Evolutionary conservation across 2,329 filamentous ascomycete genomes (phyloP).

Genomic region (Trichothecium sympodiale): DNA sequence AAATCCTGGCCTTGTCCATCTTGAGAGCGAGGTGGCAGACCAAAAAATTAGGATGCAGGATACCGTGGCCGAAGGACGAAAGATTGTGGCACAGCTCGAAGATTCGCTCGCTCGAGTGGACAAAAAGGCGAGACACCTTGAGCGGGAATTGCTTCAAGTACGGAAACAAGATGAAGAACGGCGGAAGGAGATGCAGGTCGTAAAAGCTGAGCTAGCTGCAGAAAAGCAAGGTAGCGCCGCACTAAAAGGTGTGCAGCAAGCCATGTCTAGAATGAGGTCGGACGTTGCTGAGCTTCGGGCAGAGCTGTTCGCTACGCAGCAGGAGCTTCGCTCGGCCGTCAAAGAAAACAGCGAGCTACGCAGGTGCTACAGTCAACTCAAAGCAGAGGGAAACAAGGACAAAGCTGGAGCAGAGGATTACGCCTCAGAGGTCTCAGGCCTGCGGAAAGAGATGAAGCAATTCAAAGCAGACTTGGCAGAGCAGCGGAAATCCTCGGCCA

Average conservation of each 20-base stretch:
- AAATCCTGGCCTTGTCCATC: slow-evolving; percentile 11
- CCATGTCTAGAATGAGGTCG: slow-evolving; percentile 4
- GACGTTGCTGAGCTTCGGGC: slow-evolving; percentile 10
- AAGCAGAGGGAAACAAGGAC: too few relatives aligned
- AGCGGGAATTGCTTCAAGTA: slow-evolving; percentile 1
- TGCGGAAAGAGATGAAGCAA: slow-evolving; percentile 22
- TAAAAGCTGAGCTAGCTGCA: too few relatives aligned
- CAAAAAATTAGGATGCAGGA: slow-evolving; percentile 23
- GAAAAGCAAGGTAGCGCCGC: too few relatives aligned
- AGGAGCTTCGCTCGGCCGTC: slow-evolving; percentile 8
- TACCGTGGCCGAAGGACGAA: slow-evolving; percentile 24
- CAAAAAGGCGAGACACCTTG: too few relatives aligned
- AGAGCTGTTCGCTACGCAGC: slow-evolving; percentile 12
- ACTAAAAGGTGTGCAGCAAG: too few relatives aligned
- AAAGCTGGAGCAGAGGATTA: slow-evolving; percentile 10
- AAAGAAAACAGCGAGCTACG: too few relatives aligned
- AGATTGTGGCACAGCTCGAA: slow-evolving; percentile 18
- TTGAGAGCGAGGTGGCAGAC: slow-evolving; percentile 20
- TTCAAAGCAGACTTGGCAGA: slow-evolving; percentile 16
- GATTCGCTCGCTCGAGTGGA: not conserved
- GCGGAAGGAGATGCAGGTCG: not conserved
- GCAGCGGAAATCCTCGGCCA: slow-evolving; percentile 8
- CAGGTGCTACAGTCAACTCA: too few relatives aligned
- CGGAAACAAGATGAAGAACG: not conserved
- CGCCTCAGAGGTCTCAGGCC: slow-evolving; percentile 17